Base-by-base conservation (phyloP, 768 basidiomycete genomes). In the Mycena indigotica region DNA sequence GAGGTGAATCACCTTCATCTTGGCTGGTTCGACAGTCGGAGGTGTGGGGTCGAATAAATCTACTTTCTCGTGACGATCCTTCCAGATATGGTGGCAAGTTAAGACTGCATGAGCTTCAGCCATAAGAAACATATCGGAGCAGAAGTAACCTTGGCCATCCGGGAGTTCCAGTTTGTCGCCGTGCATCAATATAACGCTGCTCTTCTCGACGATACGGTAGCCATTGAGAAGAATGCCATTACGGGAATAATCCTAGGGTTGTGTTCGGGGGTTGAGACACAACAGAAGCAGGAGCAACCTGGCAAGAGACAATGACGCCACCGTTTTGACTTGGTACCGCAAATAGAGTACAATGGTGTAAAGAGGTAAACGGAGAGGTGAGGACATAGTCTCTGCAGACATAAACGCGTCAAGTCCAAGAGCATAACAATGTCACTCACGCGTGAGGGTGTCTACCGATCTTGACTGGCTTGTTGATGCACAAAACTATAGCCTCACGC, bases 161-260 rank as follows among this genome's bases (percentile, higher is more conserved):
- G 90, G 89, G 35, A 93, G 79, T 62, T 83, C 76, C 50, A 93
- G 70, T 1, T 79, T 67, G 66, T 93, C 91, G 5, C 89, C 87
- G 65, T 93, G 81, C 87, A 89, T 86, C 15, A 93, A 74, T 53
- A 93, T 86, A 23, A 87, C 80, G 0, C 84, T 83, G 0, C 81
- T 74, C 67, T 86, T 90, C 24, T 8, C 21, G 50, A 80, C 79
- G 35, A 93, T 84, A 48, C 80, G 79, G 64, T 89, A 81, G 0
- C 81, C 85, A 63, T 93, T 93, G 46, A 92, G 75, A 28, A 80
- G 69, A 32, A 91, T 73, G 1, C 91, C 91, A 58, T 93, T 93
- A 19, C 87, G 84, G 1, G 91, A 93, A 24, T 84, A 32, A 68
- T 93, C 91, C 74, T n/a, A n/a, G n/a, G n/a, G n/a, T n/a, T n/a